Conservation (phyloP, 2,329 filamentous ascomycete species). For the Pyrenophora tritici-repentis region DNA sequence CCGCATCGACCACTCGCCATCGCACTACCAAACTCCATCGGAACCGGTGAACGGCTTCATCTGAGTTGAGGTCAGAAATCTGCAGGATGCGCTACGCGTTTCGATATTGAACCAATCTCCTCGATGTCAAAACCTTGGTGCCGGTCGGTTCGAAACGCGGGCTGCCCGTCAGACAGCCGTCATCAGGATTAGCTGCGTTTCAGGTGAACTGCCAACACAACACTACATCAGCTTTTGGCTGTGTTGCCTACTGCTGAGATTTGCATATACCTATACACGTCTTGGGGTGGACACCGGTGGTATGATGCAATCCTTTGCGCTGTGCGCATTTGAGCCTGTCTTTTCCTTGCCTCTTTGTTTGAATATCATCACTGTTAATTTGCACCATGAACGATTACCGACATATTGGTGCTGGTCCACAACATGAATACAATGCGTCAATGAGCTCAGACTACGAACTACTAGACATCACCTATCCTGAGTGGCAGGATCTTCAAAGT, state of each 20-base stretch:
- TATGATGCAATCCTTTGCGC: neutral
- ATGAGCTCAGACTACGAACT: neutral
- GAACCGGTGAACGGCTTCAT: constrained; percentile 8
- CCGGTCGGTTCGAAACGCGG: constrained; percentile 28
- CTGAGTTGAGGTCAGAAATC: constrained; percentile 2
- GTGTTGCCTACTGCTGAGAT: neutral
- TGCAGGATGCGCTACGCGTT: neutral
- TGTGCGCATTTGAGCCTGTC: neutral
- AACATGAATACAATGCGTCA: constrained; percentile 2
- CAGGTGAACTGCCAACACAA: constrained; percentile 30
- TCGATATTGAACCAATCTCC: constrained; percentile 1
- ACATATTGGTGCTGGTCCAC: constrained; percentile 17
- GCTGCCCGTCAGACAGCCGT: constrained; percentile 17
- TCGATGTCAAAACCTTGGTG: constrained; percentile 13
- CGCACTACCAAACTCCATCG: constrained; percentile 2
- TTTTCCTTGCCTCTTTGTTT: neutral
- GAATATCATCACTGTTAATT: neutral
- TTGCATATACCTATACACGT: constrained; percentile 1
- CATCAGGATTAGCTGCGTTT: constrained; percentile 21
- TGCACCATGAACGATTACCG: constrained; percentile 15
- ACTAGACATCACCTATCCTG: neutral
- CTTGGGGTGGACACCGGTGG: neutral
- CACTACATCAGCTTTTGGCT: neutral
- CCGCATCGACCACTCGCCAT: constrained; percentile 7
- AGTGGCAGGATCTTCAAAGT: neutral